Conservation (phyloP, 208 protist species). For the Wallacemonas sp. region DNA sequence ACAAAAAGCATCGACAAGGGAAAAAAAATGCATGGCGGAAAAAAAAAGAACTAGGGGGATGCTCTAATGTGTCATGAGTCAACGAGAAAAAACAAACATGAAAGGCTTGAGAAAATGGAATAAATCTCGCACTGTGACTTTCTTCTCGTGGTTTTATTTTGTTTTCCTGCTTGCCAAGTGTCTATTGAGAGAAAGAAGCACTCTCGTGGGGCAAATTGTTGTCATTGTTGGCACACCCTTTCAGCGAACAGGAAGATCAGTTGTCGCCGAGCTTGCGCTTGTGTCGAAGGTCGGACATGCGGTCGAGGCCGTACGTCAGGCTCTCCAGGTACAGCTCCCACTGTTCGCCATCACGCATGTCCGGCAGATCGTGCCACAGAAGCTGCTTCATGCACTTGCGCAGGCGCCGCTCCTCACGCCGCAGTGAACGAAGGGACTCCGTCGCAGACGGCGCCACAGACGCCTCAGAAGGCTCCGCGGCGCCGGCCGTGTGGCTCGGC, state of each 20-base stretch:
- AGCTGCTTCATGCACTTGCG: constrained; percentile 58
- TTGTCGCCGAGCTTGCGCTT: constrained; percentile 12
- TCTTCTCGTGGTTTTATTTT: too few relatives aligned
- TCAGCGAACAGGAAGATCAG: neutral
- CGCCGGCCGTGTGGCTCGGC: neutral
- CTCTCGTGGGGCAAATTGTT: neutral
- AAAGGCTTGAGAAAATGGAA: too few relatives aligned
- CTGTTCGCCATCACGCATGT: constrained; percentile 33
- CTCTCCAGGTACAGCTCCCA: constrained; percentile 51
- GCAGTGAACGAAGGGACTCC: constrained; percentile 16
- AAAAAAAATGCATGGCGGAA: constrained; percentile 12
- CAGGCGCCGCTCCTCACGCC: constrained; percentile 46
- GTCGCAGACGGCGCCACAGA: neutral
- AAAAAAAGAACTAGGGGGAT: constrained; percentile 1
- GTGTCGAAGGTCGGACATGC: constrained; percentile 26
- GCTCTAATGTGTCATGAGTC: too few relatives aligned
- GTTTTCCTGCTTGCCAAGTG: too few relatives aligned
- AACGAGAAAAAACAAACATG: constrained; percentile 7
- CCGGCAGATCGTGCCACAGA: constrained; percentile 50
- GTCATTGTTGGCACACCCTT: too few relatives aligned
- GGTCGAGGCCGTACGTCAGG: constrained; percentile 43
- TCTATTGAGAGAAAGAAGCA: constrained; percentile 23
- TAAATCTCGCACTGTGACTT: too few relatives aligned
- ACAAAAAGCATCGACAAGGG: too few relatives aligned
- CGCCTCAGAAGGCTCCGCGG: neutral